Conservation (phyloP, 805 yeast genomes). For the Kuraishia cidri region DNA sequence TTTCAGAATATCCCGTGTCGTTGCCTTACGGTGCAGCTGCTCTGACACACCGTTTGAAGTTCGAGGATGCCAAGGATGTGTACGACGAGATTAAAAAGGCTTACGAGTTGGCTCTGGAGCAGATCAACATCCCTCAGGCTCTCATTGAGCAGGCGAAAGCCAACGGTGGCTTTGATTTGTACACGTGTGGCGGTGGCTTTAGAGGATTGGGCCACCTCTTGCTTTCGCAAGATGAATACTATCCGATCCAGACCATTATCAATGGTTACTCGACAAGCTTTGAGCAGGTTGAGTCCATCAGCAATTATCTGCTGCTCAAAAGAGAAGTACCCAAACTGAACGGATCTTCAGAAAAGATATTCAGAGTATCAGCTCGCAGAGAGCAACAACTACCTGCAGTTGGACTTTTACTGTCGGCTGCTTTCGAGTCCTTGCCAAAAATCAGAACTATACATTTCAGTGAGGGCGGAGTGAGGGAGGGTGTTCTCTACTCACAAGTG, state of each 20-base stretch:
- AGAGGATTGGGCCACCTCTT: constrained; percentile 62
- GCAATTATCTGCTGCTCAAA: constrained; percentile 42
- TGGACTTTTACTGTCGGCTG: constrained; percentile 52
- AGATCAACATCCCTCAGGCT: constrained; percentile 42
- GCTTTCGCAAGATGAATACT: constrained; percentile 36
- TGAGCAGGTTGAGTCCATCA: constrained; percentile 38
- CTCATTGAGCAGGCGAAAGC: constrained; percentile 38
- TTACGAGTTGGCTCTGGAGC: constrained; percentile 37
- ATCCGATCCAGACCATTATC: constrained; percentile 63
- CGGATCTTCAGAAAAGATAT: constrained; percentile 30
- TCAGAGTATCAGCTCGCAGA: constrained; percentile 58
- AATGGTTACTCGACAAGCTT: constrained; percentile 59
- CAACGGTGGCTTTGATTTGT: constrained; percentile 55
- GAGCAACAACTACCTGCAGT: constrained; percentile 65
- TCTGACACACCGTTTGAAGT: constrained; percentile 41
- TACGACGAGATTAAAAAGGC: constrained; percentile 46
- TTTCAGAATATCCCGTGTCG: constrained; percentile 50
- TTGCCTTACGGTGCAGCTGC: constrained; percentile 73
- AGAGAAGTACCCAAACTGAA: constrained; percentile 32
- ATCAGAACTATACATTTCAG: constrained; percentile 58
- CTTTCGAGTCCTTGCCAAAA: constrained; percentile 50
- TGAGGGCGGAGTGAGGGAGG: constrained; percentile 77
- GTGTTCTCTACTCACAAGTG: constrained; percentile 55
- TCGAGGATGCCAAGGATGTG: constrained; percentile 39
- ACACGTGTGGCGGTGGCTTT: constrained; percentile 68